A percentile compares a stretch with the other conserved stretches of the same genome.
These are phyloP conservation scores for Cryptosporidium bovis DNA, from an alignment of 169 alveolate species.

Conservation along the genomic window DNA sequence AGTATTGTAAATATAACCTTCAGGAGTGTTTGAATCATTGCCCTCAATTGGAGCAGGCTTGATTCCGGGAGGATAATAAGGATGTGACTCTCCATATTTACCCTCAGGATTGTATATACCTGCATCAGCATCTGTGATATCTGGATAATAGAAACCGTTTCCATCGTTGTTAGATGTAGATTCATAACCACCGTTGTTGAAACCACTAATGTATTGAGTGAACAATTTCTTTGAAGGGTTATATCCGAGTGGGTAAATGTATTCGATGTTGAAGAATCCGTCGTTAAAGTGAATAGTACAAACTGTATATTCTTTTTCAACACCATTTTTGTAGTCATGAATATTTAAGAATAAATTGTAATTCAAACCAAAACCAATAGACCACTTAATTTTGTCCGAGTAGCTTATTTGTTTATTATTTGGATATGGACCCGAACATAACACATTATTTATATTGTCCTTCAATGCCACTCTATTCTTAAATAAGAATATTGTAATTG, in stretches of 20 bases:
- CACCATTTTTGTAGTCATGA: neutral
- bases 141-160: conserved; percentile 41
- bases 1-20: conserved; percentile 7
- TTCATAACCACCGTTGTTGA: conserved; percentile 14
- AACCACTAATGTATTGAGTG: conserved; percentile 23
- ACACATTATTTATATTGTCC: neutral
- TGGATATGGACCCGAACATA: conserved; percentile 60
- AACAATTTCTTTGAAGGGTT: conserved; percentile 21
- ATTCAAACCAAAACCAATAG: conserved; percentile 17
- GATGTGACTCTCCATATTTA: conserved; percentile 15
- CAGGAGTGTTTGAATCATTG: conserved; percentile 2
- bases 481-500: conserved; percentile 2
- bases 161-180: conserved; percentile 5
- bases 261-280: neutral
- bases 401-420: neutral
- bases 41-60: conserved; percentile 60
- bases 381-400: conserved; percentile 24
- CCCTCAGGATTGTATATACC: conserved; percentile 15
- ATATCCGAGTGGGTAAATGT: conserved; percentile 46
- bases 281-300: conserved; percentile 21
- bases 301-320: conserved; percentile 11
- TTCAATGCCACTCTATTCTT: conserved; percentile 30
- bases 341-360: neutral
- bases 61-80: conserved; percentile 37
- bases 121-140: neutral